Evolutionary conservation across 257 asterid species (phyloP), one percentile per base, ranked within the genome.

Genomic region (Hygrophila difformis): DNA sequence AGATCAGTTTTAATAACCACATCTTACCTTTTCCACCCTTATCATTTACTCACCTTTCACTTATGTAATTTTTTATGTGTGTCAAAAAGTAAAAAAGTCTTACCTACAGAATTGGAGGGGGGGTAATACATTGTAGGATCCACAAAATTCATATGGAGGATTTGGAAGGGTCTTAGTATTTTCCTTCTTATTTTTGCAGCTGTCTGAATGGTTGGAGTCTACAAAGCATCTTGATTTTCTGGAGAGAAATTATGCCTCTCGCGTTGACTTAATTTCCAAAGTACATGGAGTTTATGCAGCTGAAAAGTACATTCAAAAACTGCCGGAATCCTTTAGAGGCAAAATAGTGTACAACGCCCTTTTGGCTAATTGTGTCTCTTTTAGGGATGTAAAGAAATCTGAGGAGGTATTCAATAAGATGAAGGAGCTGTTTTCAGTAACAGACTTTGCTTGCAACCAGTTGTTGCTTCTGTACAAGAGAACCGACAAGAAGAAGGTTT

Each of bases 141-240:
- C n/a, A n/a, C n/a, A n/a, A n/a, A n/a, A n/a, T n/a, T n/a, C n/a
- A n/a, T n/a, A 24, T 24, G n/a, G n/a, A n/a, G n/a, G n/a, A n/a
- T n/a, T n/a, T n/a, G n/a, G n/a, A n/a, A n/a, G n/a, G n/a, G n/a
- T n/a, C n/a, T n/a, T n/a, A n/a, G n/a, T n/a, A n/a, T n/a, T n/a
- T 57, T 7, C 4, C 22, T 65, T 53, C 13, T 8, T 55, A 12
- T n/a, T 51, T 61, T 61, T 65, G 57, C 86, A 89, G 98, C 65
- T 85, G 22, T 79, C 86, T 1, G 88, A 85, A 45, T 85, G 96
- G 94, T 45, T 79, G 66, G 82, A 76, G 40, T 71, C 78, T 19
- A 60, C 47, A 29, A 61, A 66, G 48, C 65, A 53, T 21, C 23
- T 66, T 29, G 83, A 76, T 24, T 70, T 74, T 17, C 12, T 29